Evolutionary conservation across 2,329 filamentous ascomycete species (phyloP).

Genomic region (Verticillium longisporum): DNA sequence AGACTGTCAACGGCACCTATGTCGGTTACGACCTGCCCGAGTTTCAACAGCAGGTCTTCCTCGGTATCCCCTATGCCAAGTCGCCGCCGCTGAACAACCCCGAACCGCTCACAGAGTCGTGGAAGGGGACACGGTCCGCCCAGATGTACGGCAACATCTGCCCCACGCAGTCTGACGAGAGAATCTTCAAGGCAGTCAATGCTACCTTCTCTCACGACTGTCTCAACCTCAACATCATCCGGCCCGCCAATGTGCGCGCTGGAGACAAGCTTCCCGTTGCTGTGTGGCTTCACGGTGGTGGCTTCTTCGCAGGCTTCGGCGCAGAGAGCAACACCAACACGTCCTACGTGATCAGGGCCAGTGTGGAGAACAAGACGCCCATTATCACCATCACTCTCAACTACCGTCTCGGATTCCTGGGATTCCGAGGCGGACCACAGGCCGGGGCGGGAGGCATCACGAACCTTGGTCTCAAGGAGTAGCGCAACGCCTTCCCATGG

Average conservation of each 20-base stretch:
- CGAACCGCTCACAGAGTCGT: constrained; percentile 37
- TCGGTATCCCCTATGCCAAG: constrained; percentile 42
- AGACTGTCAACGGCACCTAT: constrained; percentile 29
- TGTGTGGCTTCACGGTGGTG: constrained; percentile 48
- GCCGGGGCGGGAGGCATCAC: constrained; percentile 44
- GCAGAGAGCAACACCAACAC: constrained; percentile 50
- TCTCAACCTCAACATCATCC: constrained; percentile 54
- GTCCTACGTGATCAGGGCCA: constrained; percentile 47
- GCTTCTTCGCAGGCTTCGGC: constrained; percentile 18
- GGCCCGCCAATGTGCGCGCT: constrained; percentile 37
- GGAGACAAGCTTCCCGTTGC: constrained; percentile 41
- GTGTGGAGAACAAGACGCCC: constrained; percentile 34
- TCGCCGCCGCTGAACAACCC: constrained; percentile 41
- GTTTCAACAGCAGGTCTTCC: constrained; percentile 37
- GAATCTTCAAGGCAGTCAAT: constrained; percentile 8
- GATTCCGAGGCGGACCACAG: constrained; percentile 39
- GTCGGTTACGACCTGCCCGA: constrained; percentile 23
- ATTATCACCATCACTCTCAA: constrained; percentile 41
- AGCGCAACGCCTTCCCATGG: constrained; percentile 44
- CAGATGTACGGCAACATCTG: constrained; percentile 36
- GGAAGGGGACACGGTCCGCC: constrained; percentile 31
- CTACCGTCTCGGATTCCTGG: constrained; percentile 48
- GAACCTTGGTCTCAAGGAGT: constrained; percentile 48
- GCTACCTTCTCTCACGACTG: constrained; percentile 47
- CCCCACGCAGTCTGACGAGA: constrained; percentile 7